Base-by-base conservation (phyloP, 257 asterid species). In the Rubia yunnanensis region DNA sequence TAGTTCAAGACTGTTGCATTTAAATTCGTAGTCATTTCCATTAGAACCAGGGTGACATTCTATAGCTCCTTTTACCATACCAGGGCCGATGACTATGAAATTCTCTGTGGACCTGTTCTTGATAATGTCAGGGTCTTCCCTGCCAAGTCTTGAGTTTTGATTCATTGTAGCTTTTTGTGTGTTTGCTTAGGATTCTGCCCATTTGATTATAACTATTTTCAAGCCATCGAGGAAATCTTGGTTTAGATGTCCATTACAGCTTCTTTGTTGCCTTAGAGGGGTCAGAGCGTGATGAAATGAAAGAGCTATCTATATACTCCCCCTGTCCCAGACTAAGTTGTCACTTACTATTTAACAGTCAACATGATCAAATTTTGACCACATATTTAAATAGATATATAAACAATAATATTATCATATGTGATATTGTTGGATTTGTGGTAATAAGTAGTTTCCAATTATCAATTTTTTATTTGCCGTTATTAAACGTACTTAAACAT, bases 101-200 rank as follows among this genome's bases (percentile, higher is more conserved):
- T 84, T 24, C 90, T 92, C 14, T 92, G 98, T 20, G 98, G 98
- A 36, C 98, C 98, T 6, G 86, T 89, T 70, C 74, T 92, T 14
- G 96, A 87, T 73, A 77, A 87, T 62, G 91, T 92, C 53, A 76
- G 60, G 10, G 94, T 82, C 28, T 61, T 73, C 38, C 79, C 82
- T 9, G 81, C 76, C 67, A 65, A 50, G 81, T 77, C 60, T 76
- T 73, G 77, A 57, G n/a, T n/a, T n/a, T n/a, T n/a, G n/a, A n/a
- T n/a, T n/a, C n/a, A n/a, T n/a, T n/a, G 68, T 57, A 26, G 30
- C 20, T 44, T 15, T 64, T 49, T 64, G 54, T 13, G 59, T 53
- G 59, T 26, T 53, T 57, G 24, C 3, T 57, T 48, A 55, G 58
- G 55, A 17, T 50, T 71, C 35, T 11, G 60, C 57, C 52, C 28